These are phyloP conservation scores for Cyberlindnera amylophila DNA, from an alignment of 805 yeast species.

Conservation along the genomic window DNA sequence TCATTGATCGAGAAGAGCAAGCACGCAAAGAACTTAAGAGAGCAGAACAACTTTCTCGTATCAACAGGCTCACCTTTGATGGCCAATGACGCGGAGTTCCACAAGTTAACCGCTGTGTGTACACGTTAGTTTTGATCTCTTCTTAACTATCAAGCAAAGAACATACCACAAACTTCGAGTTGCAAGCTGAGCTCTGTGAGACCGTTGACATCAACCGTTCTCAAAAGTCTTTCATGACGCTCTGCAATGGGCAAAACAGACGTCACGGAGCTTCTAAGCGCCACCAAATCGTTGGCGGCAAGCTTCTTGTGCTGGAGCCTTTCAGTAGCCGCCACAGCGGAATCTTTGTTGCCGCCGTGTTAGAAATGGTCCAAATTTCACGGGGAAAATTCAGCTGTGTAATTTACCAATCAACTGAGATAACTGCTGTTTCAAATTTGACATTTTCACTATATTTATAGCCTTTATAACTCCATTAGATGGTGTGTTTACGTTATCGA, in stretches of 20 bases:
- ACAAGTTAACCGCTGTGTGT: constrained; percentile 33
- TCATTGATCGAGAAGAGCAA: constrained; percentile 32
- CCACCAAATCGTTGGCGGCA: constrained; percentile 16
- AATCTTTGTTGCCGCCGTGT: constrained; percentile 6
- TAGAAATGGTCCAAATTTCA: too few relatives aligned
- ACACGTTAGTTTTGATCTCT: too few relatives aligned
- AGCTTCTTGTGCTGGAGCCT: constrained; percentile 10
- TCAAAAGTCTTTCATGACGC: constrained; percentile 28
- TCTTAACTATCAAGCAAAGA: too few relatives aligned
- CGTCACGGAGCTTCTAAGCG: constrained; percentile 17
- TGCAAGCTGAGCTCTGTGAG: constrained; percentile 19
- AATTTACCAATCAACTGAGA: constrained; percentile 20
- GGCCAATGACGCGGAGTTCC: constrained; percentile 35
- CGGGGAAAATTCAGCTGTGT: neutral
- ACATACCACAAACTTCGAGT: constrained; percentile 29
- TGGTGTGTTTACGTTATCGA: too few relatives aligned
- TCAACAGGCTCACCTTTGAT: constrained; percentile 20
- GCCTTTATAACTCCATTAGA: too few relatives aligned
- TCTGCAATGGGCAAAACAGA: constrained; percentile 32
- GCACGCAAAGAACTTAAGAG: constrained; percentile 28
- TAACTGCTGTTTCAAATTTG: constrained; percentile 18
- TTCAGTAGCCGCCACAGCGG: constrained; percentile 15
- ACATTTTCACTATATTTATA: constrained; percentile 6
- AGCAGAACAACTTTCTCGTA: constrained; percentile 15
- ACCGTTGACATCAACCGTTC: constrained; percentile 21